A percentile compares a stretch with the other conserved stretches of the same genome.
phyloP scores from a whole-genome alignment of 352 stramenopile species.

The Globisporangium spinosum region DNA sequence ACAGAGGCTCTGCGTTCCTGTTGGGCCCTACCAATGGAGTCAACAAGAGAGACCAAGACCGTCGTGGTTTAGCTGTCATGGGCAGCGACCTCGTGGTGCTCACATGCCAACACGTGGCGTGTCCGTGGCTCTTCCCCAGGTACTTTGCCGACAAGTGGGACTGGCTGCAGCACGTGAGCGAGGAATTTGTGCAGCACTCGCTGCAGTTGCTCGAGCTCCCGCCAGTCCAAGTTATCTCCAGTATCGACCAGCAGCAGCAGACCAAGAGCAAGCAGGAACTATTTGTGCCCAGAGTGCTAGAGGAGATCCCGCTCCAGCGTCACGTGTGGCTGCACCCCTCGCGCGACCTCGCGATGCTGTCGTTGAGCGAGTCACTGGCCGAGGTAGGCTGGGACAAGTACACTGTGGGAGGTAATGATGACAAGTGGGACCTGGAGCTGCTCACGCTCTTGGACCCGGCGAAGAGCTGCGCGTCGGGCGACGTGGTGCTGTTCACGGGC shows the following conservation, averaged over 20 bases:
- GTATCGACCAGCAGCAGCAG: not conserved
- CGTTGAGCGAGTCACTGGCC: constrained; percentile 32
- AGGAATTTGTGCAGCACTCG: constrained; percentile 68
- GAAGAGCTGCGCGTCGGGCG: constrained; percentile 24
- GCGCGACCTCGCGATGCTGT: constrained; percentile 60
- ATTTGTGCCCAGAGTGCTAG: constrained; percentile 34
- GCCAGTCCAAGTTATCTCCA: not conserved
- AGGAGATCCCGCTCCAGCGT: constrained; percentile 48
- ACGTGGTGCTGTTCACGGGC: constrained; percentile 47
- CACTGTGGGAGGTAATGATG: not conserved
- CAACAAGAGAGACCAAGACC: not conserved
- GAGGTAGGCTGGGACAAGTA: constrained; percentile 23
- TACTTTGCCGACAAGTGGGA: constrained; percentile 79
- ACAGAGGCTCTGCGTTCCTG: constrained; percentile 68
- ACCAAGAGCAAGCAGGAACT: not conserved
- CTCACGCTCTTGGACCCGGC: constrained; percentile 26
- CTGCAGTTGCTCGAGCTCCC: constrained; percentile 52
- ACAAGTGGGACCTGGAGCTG: constrained; percentile 32
- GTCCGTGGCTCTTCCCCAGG: constrained; percentile 70
- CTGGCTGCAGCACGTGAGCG: constrained; percentile 80
- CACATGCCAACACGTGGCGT: constrained; percentile 81
- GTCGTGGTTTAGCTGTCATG: not conserved
- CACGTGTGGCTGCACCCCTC: constrained; percentile 52
- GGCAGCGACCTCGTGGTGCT: constrained; percentile 31
- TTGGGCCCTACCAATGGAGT: constrained; percentile 16